Base-by-base conservation (phyloP, 1,284 basidiomycete genomes). In the Erythrobasidium hasegawianum region DNA sequence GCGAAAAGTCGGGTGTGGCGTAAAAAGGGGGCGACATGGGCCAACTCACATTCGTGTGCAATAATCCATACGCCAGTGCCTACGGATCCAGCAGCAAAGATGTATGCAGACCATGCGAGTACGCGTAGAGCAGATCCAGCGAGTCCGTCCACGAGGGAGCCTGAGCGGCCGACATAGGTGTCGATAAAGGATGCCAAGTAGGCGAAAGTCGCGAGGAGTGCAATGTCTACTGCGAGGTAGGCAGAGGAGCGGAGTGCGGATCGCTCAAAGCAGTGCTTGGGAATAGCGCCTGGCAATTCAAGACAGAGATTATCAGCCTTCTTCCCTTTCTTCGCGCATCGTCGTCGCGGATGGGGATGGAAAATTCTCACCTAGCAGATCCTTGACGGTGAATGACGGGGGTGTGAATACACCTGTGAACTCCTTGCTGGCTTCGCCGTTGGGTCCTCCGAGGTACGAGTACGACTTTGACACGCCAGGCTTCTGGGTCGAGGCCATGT, bases 1-100 rank as follows among this genome's bases (percentile, higher is more conserved):
- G 16, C 20, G 58, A 16, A 57, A 39, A 53, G 22, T 40, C 49
- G 59, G 27, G 16, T 11, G 59, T 4, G 43, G 11, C 20, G 43
- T n/a, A n/a, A n/a, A n/a, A n/a, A n/a, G 41, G n/a, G 16, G 41
- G 18, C 11, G 4, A 11, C n/a, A n/a, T n/a, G 33, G 33, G 2
- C n/a, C 7, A n/a, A 59, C 69, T 43, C 39, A 71, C 72, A 73
- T 59, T 73, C 72, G 58, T 74, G 73, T 1, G 71, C 94, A 70
- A 96, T 82, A 71, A 97, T 88, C 94, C 94, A 97, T 59, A 97
- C 80, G 73, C 95, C 96, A 33, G 94, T 98, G 27, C 84, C 87
- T 69, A 93, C 89, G 54, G 96, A 84, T 64, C 94, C 94, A n/a
- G 86, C 80, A 71, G 83, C 82, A 79, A 96, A 86, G 64, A 85